Evolutionary conservation across 1,284 basidiomycete species (phyloP).

Genomic region (Moesziomyces antarcticus): DNA sequence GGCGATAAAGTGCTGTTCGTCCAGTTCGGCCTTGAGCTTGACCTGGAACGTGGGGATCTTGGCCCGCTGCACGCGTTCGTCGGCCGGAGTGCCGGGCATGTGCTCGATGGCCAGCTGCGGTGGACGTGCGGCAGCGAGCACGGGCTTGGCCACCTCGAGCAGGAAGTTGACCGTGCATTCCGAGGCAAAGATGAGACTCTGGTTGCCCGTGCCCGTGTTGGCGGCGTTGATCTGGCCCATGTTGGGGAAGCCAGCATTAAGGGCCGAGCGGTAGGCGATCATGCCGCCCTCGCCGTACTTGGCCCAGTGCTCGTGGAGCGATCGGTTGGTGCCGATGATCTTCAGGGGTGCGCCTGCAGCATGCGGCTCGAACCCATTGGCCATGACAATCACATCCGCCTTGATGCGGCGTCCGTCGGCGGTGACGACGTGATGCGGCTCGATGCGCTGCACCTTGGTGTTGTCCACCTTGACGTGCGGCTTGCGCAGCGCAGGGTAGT

Average conservation of each 20-base stretch:
- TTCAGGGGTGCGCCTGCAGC: slow-evolving; percentile 57
- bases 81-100: slow-evolving; percentile 36
- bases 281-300: slow-evolving; percentile 58
- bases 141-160: slow-evolving; percentile 48
- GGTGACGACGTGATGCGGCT: slow-evolving; percentile 56
- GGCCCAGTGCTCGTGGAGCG: slow-evolving; percentile 57
- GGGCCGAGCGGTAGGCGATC: slow-evolving; percentile 55
- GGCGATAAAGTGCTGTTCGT: slow-evolving; percentile 63
- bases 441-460: slow-evolving; percentile 53
- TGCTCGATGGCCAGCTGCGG: slow-evolving; percentile 42
- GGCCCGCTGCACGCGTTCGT: slow-evolving; percentile 4
- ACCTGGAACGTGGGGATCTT: slow-evolving; percentile 58
- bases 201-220: slow-evolving; percentile 64
- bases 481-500: slow-evolving; percentile 52
- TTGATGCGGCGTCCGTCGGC: slow-evolving; percentile 57
- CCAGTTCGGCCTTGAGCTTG: slow-evolving; percentile 56
- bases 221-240: slow-evolving; percentile 58
- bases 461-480: slow-evolving; percentile 57
- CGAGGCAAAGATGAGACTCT: slow-evolving; percentile 58
- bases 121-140: slow-evolving; percentile 46
- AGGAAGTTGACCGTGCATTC: slow-evolving; percentile 58
- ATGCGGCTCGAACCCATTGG: slow-evolving; percentile 60
- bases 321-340: slow-evolving; percentile 46
- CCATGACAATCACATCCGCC: slow-evolving; percentile 65
- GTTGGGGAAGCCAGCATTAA: slow-evolving; percentile 64